Conservation (phyloP, 148 eudicot species). For the Rhododendron ferrugineum region DNA sequence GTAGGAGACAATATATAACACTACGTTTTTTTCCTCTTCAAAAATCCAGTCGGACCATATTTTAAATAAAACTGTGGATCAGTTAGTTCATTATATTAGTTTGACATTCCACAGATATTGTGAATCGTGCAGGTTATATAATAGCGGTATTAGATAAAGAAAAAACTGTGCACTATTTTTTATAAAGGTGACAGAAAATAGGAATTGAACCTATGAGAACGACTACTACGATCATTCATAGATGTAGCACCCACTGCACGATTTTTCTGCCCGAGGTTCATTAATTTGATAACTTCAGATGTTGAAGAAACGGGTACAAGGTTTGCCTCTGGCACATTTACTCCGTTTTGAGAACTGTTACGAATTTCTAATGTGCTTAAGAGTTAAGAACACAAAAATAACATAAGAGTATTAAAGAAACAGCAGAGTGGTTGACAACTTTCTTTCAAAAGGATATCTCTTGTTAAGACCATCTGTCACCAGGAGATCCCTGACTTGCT, state of each 20-base stretch:
- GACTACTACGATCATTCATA: conserved; percentile 95
- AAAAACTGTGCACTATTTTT: background rate
- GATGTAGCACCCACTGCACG: conserved; percentile 84
- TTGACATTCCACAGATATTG: background rate
- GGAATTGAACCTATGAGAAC: conserved; percentile 77
- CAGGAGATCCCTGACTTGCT: conserved; percentile 95
- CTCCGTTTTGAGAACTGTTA: conserved; percentile 62
- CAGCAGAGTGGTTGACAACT: background rate
- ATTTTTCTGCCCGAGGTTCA: conserved; percentile 83
- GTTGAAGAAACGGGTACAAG: conserved; percentile 76
- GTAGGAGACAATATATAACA: background rate
- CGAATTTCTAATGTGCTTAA: conserved; percentile 79
- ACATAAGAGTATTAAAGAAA: background rate
- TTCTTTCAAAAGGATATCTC: conserved; percentile 67
- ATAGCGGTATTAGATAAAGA: background rate
- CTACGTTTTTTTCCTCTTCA: background rate
- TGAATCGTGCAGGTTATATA: background rate
- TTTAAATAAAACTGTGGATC: background rate
- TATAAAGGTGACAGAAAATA: background rate
- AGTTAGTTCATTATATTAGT: background rate
- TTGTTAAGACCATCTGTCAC: conserved; percentile 61
- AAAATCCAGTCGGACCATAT: background rate
- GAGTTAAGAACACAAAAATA: conserved; percentile 41
- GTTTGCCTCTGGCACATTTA: conserved; percentile 89
- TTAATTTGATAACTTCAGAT: conserved; percentile 64